Base-by-base conservation (phyloP, 495 filamentous ascomycete genomes). In the Ramalina intermedia region DNA sequence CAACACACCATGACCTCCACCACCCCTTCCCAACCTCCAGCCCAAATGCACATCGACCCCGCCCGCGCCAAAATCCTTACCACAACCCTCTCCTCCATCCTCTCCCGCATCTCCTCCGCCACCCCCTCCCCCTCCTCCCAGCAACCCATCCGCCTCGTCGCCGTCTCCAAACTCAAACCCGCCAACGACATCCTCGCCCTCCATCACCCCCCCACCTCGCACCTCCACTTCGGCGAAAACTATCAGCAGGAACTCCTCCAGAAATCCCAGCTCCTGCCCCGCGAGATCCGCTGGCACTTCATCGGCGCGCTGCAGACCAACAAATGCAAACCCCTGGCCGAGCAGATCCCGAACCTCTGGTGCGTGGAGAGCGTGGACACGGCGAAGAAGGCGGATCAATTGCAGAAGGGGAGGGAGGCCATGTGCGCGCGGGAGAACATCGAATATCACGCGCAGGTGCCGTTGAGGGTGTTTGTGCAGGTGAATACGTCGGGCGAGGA, bases 171-270 rank as follows among this genome's bases (percentile, higher is more conserved):
- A 37, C 46, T 48, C 18, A 48, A 48, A 27, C 37, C 46, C 17
- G 37, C 37, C 37, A 48, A 48, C 47, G 93, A 96, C 66, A 80
- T 96, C 58, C 71, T 94, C 38, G 79, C 85, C 43, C 73, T 98
- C 2, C 82, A 93, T 68, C 67, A 77, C 50, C 56, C 72, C 1
- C 70, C 73, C 0, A 61, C 48, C 26, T 42, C 26, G 1, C 89
- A 94, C 38, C 55, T 70, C 44, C 87, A 96, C 66, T 96, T 96
- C 64, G 91, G 91, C 53, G 91, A 98, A 66, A 98, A 98, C 69
- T 98, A 98, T 70, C 73, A 84, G 13, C 88, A 96, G 67, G 91
- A 98, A 61, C 79, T 98, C 38, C 68, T 76, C 43, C 79, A 90
- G 62, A 98, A 98, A 66, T 83, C 88, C 11, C 69, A 74, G 9